Evolutionary conservation across 2,329 filamentous ascomycete genomes (phyloP), one percentile per base, ranked within the genome.

Genomic region (Alternaria ventricosa): DNA sequence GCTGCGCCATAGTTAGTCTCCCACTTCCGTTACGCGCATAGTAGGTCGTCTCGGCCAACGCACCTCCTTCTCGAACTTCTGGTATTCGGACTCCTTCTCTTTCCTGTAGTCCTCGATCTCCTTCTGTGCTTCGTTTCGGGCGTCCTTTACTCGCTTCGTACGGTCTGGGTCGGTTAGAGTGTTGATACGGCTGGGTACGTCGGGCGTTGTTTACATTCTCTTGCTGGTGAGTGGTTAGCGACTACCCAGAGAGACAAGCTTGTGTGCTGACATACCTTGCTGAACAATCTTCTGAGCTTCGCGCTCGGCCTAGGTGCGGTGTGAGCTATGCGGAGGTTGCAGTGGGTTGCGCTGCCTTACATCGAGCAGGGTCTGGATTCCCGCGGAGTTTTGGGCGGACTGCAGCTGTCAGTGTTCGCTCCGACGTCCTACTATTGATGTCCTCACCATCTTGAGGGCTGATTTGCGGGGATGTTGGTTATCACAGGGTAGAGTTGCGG

Each of bases 271-370:
- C 84, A 65, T 82, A 96, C 95, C 92, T 88, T 96, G 94, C 83
- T 98, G 95, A 62, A 99, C 94, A 81, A 99, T 99, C 88, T 97
- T 97, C 84, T 97, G 95, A 66, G 96, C 96, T 83, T 98, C 95
- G 83, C 94, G 92, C 88, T 99, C 96, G 75, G 96, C 94, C 95
- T 98, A 73, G 71, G 59, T 69, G 57, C 44, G 67, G 60, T 67
- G 77, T 85, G 71, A 85, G 81, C 79, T 76, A 65, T 46, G 49
- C 60, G 59, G 56, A 54, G 60, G 54, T 65, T 23, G 58, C 55
- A 59, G 72, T 72, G 73, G 75, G 71, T 65, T 74, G 73, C 64
- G 64, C 44, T 46, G 65, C 80, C 91, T 77, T 91, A 99, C 96
- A 84, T 98, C 96, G 84, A 99, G 93, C 79, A 99, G 90, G 80